Evolutionary conservation across 371 early-diverging fungal genomes (phyloP).

Genomic region (Mucor mucedo): DNA sequence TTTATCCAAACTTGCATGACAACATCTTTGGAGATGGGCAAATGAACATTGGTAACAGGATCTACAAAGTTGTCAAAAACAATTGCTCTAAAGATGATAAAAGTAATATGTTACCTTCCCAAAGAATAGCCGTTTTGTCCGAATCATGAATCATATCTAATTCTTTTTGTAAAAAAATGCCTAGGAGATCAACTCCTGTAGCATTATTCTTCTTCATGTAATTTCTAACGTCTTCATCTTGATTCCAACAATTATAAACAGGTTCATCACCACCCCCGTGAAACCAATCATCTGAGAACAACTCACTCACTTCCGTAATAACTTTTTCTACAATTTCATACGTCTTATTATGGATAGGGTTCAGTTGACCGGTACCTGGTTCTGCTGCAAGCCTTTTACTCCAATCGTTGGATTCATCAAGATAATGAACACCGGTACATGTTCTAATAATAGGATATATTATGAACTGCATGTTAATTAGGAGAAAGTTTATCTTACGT

Average conservation of each 20-base stretch:
- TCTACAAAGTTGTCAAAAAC: not conserved
- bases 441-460: constrained; percentile 27
- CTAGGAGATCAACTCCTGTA: constrained; percentile 42
- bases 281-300: constrained; percentile 67
- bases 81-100: not conserved
- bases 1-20: constrained; percentile 70
- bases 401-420: constrained; percentile 55
- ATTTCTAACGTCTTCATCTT: constrained; percentile 40
- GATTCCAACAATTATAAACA: constrained; percentile 69
- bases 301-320: constrained; percentile 57
- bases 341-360: constrained; percentile 62
- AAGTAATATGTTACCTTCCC: constrained; percentile 52
- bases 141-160: constrained; percentile 33
- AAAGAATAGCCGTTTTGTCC: constrained; percentile 56
- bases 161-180: constrained; percentile 41
- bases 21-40: constrained; percentile 55
- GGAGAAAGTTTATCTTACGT: constrained; percentile 34
- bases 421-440: constrained; percentile 41
- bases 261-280: constrained; percentile 81
- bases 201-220: constrained; percentile 47
- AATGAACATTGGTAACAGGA: constrained; percentile 21
- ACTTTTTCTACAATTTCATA: constrained; percentile 61
- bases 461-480: not conserved
- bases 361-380: constrained; percentile 77
- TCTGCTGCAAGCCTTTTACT: constrained; percentile 62